These are phyloP conservation scores for Myochromella boudieri DNA, from an alignment of 768 basidiomycete genomes.

Conservation along the genomic window DNA sequence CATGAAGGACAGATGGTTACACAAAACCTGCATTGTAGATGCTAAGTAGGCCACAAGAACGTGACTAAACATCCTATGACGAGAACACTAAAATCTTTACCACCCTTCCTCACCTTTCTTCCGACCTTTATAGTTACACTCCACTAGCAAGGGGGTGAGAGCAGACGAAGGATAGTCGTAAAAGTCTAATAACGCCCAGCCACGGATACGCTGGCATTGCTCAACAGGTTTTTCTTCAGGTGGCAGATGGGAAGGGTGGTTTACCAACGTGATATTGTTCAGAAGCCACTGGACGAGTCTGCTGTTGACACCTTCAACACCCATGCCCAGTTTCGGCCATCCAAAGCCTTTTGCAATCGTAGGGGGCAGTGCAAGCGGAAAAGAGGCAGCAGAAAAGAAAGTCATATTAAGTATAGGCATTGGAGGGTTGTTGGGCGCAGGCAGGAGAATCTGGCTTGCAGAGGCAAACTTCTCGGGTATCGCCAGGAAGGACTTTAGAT, in stretches of 20 bases:
- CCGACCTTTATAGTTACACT: constrained; percentile 70
- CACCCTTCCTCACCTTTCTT: constrained; percentile 22
- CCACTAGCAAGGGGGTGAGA: constrained; percentile 67
- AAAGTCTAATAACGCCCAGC: constrained; percentile 79
- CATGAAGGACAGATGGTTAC: too few species aligned
- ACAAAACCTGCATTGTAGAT: background rate
- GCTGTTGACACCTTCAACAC: constrained; percentile 85
- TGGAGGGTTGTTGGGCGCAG: constrained; percentile 29
- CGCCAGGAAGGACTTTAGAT: constrained; percentile 72
- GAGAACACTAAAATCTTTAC: constrained; percentile 3
- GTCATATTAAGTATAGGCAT: constrained; percentile 65
- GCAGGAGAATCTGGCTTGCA: constrained; percentile 53
- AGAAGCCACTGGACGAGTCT: constrained; percentile 74
- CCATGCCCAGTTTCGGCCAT: constrained; percentile 73
- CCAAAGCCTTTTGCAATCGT: constrained; percentile 81
- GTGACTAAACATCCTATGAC: background rate
- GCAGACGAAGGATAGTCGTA: constrained; percentile 58
- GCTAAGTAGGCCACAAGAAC: background rate
- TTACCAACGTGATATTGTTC: constrained; percentile 39
- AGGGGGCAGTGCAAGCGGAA: constrained; percentile 80
- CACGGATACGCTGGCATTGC: constrained; percentile 53
- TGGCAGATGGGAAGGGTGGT: constrained; percentile 6
- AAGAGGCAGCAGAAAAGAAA: constrained; percentile 77
- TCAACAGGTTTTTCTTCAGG: constrained; percentile 15
- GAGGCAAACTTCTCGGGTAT: constrained; percentile 81